Evolutionary conservation across 768 basidiomycete genomes (phyloP), one percentile per base, ranked within the genome.

Genomic region (Melanogaster broomeanus): DNA sequence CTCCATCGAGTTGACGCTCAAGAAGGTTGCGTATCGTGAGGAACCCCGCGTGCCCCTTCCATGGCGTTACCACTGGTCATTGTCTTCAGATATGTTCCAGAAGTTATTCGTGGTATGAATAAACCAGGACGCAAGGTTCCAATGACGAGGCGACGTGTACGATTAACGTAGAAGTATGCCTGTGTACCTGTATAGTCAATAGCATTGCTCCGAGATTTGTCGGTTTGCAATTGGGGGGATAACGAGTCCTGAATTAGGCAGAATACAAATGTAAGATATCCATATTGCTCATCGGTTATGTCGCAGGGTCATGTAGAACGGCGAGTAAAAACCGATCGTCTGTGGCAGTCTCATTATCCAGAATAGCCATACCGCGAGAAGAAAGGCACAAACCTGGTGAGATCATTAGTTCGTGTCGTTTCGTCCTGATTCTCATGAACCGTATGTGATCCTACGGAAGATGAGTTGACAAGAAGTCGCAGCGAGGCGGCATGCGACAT

Each of bases 381-480:
- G 4, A 25, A 21, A n/a, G 13, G 31, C 21, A 30, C 21, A 39
- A 44, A 72, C 94, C 90, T 50, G 94, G 94, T 3, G 94, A 91
- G 53, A 97, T 93, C 87, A 97, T 90, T 51, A 97, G 75, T 64
- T 96, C 94, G 67, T 97, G 94, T 45, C 88, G 80, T 65, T 83
- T 90, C 52, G 94, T 96, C 43, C 94, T 82, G 72, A 96, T 93
- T 51, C 93, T 76, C 82, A 97, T 84, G 62, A 96, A 91, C 53
- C 83, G 81, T 40, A 96, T 77, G 22, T 91, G 87, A 64, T 95
- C 93, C 92, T 95, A 58, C 3, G 48, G 10, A 24, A 21, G 40
- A 45, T 39, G 46, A 52, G 22, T 34, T 37, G 18, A 13, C 27
- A 16, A 33, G 25, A 13, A 30, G 6, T 24, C 19, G 31, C 48